These are phyloP conservation scores for Xylaria telfairii DNA, from an alignment of 495 filamentous ascomycete genomes.

Conservation along the genomic window DNA sequence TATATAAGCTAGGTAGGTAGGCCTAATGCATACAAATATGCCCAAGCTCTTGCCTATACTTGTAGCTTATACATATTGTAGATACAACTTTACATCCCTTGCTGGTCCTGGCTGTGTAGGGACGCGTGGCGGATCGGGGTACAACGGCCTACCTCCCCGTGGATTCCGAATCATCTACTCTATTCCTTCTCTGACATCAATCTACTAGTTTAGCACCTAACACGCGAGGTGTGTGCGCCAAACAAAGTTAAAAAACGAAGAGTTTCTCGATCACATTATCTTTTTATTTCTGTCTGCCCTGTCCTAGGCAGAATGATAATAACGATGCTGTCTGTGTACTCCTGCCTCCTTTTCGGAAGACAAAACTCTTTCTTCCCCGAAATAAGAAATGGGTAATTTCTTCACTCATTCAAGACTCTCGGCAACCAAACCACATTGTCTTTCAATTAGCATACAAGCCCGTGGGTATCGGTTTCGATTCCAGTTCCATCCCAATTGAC, in stretches of 20 bases:
- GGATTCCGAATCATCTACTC: background rate
- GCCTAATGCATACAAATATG: background rate
- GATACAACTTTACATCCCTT: background rate
- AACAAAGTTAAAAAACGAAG: background rate
- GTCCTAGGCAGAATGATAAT: background rate
- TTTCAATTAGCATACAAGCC: background rate
- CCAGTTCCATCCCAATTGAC: background rate
- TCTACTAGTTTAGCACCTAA: background rate
- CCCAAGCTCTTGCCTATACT: background rate
- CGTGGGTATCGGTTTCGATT: constrained; percentile 3
- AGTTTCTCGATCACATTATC: background rate
- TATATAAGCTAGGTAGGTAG: background rate
- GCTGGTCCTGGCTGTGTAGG: background rate
- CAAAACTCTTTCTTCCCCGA: background rate
- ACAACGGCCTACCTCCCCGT: background rate
- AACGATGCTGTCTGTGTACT: background rate
- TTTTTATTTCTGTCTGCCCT: constrained; percentile 7
- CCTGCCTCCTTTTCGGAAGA: background rate
- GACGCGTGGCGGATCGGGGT: background rate
- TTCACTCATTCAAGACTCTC: background rate
- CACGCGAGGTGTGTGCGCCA: background rate
- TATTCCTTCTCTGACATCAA: background rate
- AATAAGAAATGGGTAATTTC: background rate
- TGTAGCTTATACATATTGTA: background rate
- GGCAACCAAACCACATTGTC: background rate